Evolutionary conservation across 139 green algal species (phyloP).

Genomic region (Coccomyxa sp.): DNA sequence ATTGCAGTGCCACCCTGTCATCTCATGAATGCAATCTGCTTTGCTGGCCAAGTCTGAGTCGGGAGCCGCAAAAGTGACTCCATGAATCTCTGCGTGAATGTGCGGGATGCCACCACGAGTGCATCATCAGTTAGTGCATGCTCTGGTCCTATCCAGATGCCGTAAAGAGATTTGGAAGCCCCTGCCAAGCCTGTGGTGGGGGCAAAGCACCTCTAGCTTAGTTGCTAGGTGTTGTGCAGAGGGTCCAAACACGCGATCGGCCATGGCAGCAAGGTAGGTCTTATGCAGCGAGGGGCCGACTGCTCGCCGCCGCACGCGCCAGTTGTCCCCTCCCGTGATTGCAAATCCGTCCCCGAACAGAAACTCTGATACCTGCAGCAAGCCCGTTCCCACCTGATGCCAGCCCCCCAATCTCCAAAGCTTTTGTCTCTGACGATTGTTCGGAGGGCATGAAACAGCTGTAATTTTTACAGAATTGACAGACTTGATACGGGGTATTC

Average conservation of each 20-base stretch:
- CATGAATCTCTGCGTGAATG: too few species aligned
- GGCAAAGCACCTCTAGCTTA: constrained; percentile 61
- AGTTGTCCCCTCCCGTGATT: constrained; percentile 78
- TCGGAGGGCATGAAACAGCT: background rate
- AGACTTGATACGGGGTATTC: background rate
- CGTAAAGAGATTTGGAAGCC: too few species aligned
- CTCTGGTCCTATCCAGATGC: too few species aligned
- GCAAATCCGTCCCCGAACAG: constrained; percentile 98
- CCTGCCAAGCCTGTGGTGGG: too few species aligned
- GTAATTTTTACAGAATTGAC: background rate
- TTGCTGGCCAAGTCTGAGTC: background rate
- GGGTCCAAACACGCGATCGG: constrained; percentile 79
- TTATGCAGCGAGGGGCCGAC: constrained; percentile 91
- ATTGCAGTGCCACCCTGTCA: background rate
- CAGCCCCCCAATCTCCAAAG: too few species aligned
- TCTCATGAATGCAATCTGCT: background rate
- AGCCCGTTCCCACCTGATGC: background rate
- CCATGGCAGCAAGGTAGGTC: constrained; percentile 90
- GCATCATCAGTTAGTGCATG: too few species aligned
- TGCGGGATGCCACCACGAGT: too few species aligned
- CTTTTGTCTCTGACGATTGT: background rate
- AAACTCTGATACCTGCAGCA: constrained; percentile 71
- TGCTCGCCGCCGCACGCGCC: constrained; percentile 73
- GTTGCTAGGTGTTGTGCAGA: constrained; percentile 57
- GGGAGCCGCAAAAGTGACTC: background rate